Percentiles rank a stretch among this genome's conserved stretches.
phyloP scores from a whole-genome alignment of 345 rosid genomes.

The Pugionium cornutum region DNA sequence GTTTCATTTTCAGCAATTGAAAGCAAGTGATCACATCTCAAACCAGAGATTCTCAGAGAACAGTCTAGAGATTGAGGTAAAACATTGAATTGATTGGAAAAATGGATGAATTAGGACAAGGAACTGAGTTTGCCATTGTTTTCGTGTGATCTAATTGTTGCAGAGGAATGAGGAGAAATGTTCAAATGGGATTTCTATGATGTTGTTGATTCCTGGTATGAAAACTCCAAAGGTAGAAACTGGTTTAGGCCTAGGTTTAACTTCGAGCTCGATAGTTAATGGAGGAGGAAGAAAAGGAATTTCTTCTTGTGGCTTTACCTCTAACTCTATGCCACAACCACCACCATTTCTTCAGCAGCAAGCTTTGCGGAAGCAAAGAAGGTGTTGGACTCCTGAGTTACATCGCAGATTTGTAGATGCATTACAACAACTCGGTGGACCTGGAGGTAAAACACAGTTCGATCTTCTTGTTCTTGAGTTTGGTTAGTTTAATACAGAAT shows the following conservation, averaged over 20 bases:
- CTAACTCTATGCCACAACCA: conserved; percentile 42
- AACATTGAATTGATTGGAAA: not conserved
- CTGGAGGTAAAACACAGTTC: conserved; percentile 56
- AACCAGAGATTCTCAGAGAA: conserved; percentile 30
- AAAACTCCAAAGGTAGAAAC: conserved; percentile 62
- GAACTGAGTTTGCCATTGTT: conserved; percentile 7
- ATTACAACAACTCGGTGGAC: conserved; percentile 86
- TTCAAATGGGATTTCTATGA: conserved; percentile 47
- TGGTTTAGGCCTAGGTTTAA: conserved; percentile 34
- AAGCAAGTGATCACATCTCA: conserved; percentile 39
- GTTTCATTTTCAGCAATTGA: conserved; percentile 56
- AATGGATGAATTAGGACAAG: conserved; percentile 1
- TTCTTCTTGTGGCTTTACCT: conserved; percentile 33
- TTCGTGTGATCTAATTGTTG: conserved; percentile 11
- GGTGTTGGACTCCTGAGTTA: conserved; percentile 95
- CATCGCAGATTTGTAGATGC: conserved; percentile 85
- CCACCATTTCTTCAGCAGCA: conserved; percentile 53
- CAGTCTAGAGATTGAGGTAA: conserved; percentile 50
- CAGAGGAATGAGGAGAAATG: conserved; percentile 50
- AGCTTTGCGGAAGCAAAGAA: conserved; percentile 75
- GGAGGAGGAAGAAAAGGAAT: conserved; percentile 46
- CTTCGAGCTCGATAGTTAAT: conserved; percentile 46
- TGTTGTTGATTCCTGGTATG: conserved; percentile 49
- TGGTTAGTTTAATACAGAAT: conserved; percentile 6
- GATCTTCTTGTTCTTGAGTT: conserved; percentile 18